phyloP scores from a whole-genome alignment of 352 stramenopile species.

The Elongisporangium undulatum region DNA sequence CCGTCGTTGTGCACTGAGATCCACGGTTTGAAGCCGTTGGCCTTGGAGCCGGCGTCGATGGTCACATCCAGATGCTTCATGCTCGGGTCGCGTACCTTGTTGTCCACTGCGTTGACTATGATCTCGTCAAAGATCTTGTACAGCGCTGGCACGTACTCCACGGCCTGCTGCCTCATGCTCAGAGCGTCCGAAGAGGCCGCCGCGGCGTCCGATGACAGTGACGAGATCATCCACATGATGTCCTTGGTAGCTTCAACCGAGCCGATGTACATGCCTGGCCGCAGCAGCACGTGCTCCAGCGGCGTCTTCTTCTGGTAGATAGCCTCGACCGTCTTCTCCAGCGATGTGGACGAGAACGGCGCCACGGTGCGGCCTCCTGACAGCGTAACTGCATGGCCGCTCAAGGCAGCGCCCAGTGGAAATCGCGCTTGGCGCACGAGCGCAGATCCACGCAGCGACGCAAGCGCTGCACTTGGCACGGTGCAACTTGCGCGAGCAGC shows the following conservation, averaged over 20 bases:
- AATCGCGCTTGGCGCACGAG: neutral
- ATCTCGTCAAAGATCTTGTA: conserved; percentile 99
- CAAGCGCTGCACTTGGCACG: neutral
- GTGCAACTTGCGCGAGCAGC: neutral
- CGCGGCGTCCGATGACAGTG: conserved; percentile 29
- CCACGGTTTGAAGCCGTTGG: conserved; percentile 55
- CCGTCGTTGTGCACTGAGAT: conserved; percentile 99
- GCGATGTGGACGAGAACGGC: conserved; percentile 11
- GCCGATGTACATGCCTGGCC: conserved; percentile 90
- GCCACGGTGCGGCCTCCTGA: neutral
- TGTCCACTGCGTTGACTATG: conserved; percentile 98
- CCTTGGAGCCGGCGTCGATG: conserved; percentile 55
- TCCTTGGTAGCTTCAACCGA: conserved; percentile 76
- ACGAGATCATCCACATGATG: conserved; percentile 77
- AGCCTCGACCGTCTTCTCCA: conserved; percentile 53
- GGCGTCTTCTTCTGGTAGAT: conserved; percentile 91
- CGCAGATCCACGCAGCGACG: conserved; percentile 1
- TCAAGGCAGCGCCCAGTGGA: neutral
- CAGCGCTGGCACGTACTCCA: conserved; percentile 85
- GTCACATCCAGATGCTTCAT: conserved; percentile 77
- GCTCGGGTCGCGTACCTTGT: conserved; percentile 81
- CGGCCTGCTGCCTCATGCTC: conserved; percentile 65
- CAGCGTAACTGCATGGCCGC: neutral
- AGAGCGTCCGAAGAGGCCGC: conserved; percentile 7
- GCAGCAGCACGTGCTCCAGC: conserved; percentile 88